Evolutionary conservation across 306 rosid species (phyloP).

Genomic region (Dicorynia guianensis): DNA sequence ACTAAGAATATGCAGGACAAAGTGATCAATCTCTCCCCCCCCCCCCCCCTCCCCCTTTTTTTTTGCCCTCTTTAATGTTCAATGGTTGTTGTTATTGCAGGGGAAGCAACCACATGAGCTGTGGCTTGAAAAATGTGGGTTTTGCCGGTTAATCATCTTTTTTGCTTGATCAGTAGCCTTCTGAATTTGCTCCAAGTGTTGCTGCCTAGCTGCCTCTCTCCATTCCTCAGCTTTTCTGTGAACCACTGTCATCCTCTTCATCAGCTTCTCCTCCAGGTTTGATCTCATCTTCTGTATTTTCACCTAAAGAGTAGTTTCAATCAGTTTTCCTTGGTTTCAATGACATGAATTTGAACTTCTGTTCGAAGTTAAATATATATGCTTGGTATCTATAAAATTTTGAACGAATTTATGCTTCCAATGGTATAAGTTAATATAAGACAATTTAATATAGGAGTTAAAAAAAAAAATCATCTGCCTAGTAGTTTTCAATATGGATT

Average conservation of each 20-base stretch:
- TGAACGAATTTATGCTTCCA: conserved; percentile 34
- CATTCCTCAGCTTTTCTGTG: conserved; percentile 90
- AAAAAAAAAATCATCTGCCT: conserved; percentile 33
- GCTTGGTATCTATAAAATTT: conserved; percentile 30
- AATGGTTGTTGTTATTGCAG: conserved; percentile 56
- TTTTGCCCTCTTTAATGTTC: no score
- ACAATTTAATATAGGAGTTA: neutral
- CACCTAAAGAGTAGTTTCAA: conserved; percentile 55
- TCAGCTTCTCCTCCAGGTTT: conserved; percentile 89
- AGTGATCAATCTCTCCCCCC: no score
- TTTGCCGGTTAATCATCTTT: conserved; percentile 58
- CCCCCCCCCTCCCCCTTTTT: no score
- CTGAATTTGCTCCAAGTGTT: conserved; percentile 75
- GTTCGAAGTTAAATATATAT: neutral
- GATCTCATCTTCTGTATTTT: conserved; percentile 94
- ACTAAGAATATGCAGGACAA: conserved; percentile 14
- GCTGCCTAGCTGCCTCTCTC: conserved; percentile 75
- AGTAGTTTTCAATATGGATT: conserved; percentile 32
- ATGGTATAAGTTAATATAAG: conserved; percentile 23
- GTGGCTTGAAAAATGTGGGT: conserved; percentile 56
- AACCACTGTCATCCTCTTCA: conserved; percentile 85
- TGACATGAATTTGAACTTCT: neutral
- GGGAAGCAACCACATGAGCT: conserved; percentile 92
- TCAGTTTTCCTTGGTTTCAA: conserved; percentile 29
- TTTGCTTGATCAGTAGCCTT: conserved; percentile 67